Evolutionary conservation across 306 rosid species (phyloP).

Genomic region (Ormosia semicastrata): DNA sequence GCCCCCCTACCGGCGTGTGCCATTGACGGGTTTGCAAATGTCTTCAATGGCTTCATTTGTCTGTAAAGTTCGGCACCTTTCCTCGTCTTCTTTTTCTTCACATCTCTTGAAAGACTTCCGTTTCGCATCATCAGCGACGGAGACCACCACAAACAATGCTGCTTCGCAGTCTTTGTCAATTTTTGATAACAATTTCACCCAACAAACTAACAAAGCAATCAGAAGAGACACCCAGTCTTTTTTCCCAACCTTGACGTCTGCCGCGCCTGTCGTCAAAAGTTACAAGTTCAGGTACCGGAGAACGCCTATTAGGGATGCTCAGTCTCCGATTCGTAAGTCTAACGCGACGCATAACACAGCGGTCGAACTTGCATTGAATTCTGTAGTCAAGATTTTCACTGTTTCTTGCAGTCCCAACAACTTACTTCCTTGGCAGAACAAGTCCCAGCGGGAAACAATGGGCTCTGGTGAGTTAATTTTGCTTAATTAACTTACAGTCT

Average conservation of each 20-base stretch:
- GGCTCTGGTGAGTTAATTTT: slow-evolving; percentile 64
- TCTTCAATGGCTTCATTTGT: slow-evolving; percentile 30
- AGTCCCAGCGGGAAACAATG: slow-evolving; percentile 85
- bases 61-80: slow-evolving; percentile 38
- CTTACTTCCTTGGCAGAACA: slow-evolving; percentile 94
- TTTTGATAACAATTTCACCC: background rate
- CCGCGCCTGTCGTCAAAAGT: background rate
- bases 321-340: background rate
- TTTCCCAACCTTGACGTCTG: background rate
- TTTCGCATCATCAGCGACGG: slow-evolving; percentile 1
- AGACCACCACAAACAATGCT: background rate
- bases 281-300: background rate
- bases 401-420: slow-evolving; percentile 83
- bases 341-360: slow-evolving; percentile 27
- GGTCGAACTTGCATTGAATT: slow-evolving; percentile 74
- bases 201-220: background rate
- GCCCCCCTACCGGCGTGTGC: background rate
- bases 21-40: background rate
- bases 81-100: slow-evolving; percentile 24
- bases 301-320: slow-evolving; percentile 12
- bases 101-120: slow-evolving; percentile 23
- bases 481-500: background rate
- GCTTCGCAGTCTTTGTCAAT: background rate
- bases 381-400: slow-evolving; percentile 85
- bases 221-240: background rate